A percentile compares a stretch with the other conserved stretches of the same genome.
These are phyloP conservation scores for Neoboletus subvelutipes DNA, from an alignment of 768 basidiomycete genomes.

Conservation along the genomic window DNA sequence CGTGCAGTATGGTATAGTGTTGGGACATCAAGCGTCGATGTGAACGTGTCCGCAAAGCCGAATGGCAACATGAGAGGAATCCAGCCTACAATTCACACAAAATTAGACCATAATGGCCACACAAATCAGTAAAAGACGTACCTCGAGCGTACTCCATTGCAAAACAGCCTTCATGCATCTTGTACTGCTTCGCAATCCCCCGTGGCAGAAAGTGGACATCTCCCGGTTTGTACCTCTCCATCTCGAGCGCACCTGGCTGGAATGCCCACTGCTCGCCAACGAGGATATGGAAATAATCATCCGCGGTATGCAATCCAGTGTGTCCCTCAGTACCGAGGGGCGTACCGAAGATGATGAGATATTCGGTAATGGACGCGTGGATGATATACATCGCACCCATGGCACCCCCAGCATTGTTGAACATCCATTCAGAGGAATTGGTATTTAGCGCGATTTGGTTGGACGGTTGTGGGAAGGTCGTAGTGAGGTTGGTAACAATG, in stretches of 20 bases:
- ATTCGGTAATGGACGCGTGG: slow-evolving; percentile 96
- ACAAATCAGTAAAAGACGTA: slow-evolving; percentile 34
- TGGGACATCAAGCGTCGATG: slow-evolving; percentile 85
- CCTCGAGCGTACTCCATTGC: slow-evolving; percentile 95
- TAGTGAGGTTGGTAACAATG: slow-evolving; percentile 78
- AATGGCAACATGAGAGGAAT: slow-evolving; percentile 97
- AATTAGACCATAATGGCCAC: not conserved
- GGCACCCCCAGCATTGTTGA: slow-evolving; percentile 96
- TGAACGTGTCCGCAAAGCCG: slow-evolving; percentile 80
- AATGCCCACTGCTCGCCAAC: slow-evolving; percentile 96
- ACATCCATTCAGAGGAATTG: slow-evolving; percentile 83
- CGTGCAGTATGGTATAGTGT: slow-evolving; percentile 77
- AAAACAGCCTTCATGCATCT: slow-evolving; percentile 95
- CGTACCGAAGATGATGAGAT: slow-evolving; percentile 93
- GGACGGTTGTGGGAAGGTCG: slow-evolving; percentile 62
- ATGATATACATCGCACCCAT: slow-evolving; percentile 99
- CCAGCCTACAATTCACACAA: slow-evolving; percentile 65
- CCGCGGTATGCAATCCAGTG: slow-evolving; percentile 89
- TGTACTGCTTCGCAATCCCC: slow-evolving; percentile 92
- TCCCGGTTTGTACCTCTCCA: slow-evolving; percentile 84
- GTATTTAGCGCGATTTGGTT: slow-evolving; percentile 49
- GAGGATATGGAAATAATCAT: slow-evolving; percentile 97
- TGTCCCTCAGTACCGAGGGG: slow-evolving; percentile 98
- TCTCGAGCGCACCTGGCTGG: slow-evolving; percentile 72
- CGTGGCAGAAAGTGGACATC: slow-evolving; percentile 81